These are phyloP conservation scores for Ophiostoma ips DNA, from an alignment of 2,329 filamentous ascomycete species.

Conservation along the genomic window DNA sequence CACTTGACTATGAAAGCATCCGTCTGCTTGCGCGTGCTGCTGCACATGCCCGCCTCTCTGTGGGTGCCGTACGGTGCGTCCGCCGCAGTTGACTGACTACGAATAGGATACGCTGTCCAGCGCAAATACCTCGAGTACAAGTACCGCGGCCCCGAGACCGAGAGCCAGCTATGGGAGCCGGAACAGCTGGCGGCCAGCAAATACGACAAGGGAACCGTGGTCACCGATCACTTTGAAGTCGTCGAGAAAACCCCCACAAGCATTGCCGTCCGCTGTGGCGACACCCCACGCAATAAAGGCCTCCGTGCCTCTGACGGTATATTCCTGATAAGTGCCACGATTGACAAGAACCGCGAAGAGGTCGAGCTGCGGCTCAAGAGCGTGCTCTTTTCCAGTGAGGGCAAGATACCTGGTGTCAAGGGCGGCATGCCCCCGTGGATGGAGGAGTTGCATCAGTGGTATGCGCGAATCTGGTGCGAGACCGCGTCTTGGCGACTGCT, in stretches of 20 bases:
- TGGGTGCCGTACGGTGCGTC: too few species aligned
- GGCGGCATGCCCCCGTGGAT: slow-evolving; percentile 24
- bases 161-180: slow-evolving; percentile 46
- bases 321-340: slow-evolving; percentile 47
- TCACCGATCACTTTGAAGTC: slow-evolving; percentile 62
- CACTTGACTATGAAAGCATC: not conserved
- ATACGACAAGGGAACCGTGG: slow-evolving; percentile 48
- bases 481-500: slow-evolving; percentile 26
- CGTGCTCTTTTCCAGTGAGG: slow-evolving; percentile 38
- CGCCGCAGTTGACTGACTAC: not conserved
- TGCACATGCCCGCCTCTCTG: slow-evolving; percentile 1
- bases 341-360: slow-evolving; percentile 44
- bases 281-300: slow-evolving; percentile 42
- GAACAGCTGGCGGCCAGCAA: slow-evolving; percentile 37
- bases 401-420: slow-evolving; percentile 21
- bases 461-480: slow-evolving; percentile 26
- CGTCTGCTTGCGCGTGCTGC: not conserved
- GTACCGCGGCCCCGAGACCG: slow-evolving; percentile 41
- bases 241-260: slow-evolving; percentile 46
- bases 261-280: slow-evolving; percentile 53
- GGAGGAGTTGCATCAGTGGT: slow-evolving; percentile 25
- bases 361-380: slow-evolving; percentile 54
- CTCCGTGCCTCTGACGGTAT: slow-evolving; percentile 49
- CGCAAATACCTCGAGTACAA: slow-evolving; percentile 44
- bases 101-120: slow-evolving; percentile 42